phyloP scores from a whole-genome alignment of 2,329 filamentous ascomycete genomes.

The Endothia cerciana region DNA sequence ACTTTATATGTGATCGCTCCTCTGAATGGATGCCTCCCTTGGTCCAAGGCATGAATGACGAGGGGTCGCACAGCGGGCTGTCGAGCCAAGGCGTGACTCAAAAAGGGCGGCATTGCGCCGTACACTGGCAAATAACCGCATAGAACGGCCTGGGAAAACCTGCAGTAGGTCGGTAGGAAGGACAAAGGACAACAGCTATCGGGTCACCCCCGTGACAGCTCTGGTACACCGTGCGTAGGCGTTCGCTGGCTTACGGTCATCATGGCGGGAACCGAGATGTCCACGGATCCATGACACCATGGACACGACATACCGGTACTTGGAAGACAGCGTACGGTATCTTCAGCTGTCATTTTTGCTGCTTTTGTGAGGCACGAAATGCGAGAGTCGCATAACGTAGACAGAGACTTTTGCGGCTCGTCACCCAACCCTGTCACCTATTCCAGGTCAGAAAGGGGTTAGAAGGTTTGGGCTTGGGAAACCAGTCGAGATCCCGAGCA shows the following conservation, averaged over 20 bases:
- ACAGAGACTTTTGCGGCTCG: not conserved
- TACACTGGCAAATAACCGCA: not conserved
- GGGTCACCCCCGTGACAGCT: not conserved
- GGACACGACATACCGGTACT: not conserved
- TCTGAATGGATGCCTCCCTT: conserved; percentile 1
- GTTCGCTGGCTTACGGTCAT: not conserved
- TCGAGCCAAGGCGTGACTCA: not conserved
- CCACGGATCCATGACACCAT: not conserved
- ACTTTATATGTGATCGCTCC: not conserved
- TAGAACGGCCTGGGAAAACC: not conserved
- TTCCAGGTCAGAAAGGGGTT: not conserved
- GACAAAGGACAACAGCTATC: not conserved
- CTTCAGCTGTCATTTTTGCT: not conserved
- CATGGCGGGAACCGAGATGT: not conserved
- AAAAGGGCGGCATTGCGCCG: not conserved
- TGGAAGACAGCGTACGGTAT: not conserved
- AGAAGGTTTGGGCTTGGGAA: not conserved
- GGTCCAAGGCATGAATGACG: not conserved
- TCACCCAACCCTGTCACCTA: not conserved
- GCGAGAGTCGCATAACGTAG: not conserved
- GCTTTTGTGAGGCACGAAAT: not conserved
- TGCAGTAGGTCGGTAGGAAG: not conserved
- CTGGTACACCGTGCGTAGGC: not conserved
- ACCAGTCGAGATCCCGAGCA: not conserved
- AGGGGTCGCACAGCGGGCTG: not conserved